A percentile compares a stretch with the other conserved stretches of the same genome.
phyloP scores from a whole-genome alignment of 2,329 filamentous ascomycete species.

The Fusarium concolor region DNA sequence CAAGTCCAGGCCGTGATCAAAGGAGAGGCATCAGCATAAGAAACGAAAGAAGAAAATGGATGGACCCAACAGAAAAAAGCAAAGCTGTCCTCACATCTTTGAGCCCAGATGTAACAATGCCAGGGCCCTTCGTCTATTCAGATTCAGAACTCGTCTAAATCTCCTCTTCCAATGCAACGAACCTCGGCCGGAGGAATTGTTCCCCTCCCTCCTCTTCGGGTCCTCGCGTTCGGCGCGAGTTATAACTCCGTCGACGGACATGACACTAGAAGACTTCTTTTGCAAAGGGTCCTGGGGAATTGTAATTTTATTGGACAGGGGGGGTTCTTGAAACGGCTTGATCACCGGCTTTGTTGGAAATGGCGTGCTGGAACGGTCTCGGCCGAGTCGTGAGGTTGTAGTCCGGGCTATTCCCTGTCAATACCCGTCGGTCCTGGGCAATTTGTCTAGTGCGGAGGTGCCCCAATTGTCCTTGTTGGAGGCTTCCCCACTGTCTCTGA shows the following conservation, averaged over 20 bases:
- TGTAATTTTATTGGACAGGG: slow-evolving; percentile 20
- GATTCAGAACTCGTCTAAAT: not conserved
- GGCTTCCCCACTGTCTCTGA: not conserved
- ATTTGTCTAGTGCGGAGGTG: not conserved
- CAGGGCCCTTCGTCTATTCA: not conserved
- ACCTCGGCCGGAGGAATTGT: slow-evolving; percentile 20
- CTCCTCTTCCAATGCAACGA: slow-evolving; percentile 22
- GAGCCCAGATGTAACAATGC: slow-evolving; percentile 5
- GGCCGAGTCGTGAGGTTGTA: slow-evolving; percentile 23
- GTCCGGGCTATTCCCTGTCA: slow-evolving; percentile 23
- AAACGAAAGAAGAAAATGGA: not conserved
- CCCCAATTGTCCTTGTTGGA: not conserved
- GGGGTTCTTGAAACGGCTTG: slow-evolving; percentile 4
- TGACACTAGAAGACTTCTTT: slow-evolving; percentile 3
- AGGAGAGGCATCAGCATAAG: not conserved
- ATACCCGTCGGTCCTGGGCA: slow-evolving; percentile 23
- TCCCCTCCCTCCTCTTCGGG: slow-evolving; percentile 22
- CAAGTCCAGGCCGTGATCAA: not conserved
- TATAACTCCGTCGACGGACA: slow-evolving; percentile 13
- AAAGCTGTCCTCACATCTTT: not conserved
- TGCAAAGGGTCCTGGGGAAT: slow-evolving; percentile 5
- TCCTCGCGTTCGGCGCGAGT: slow-evolving; percentile 22
- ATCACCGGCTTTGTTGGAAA: not conserved
- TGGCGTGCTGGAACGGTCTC: slow-evolving; percentile 16
- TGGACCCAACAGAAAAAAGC: not conserved